Evolutionary conservation across 768 basidiomycete species (phyloP).

Genomic region (Collybia sordida): DNA sequence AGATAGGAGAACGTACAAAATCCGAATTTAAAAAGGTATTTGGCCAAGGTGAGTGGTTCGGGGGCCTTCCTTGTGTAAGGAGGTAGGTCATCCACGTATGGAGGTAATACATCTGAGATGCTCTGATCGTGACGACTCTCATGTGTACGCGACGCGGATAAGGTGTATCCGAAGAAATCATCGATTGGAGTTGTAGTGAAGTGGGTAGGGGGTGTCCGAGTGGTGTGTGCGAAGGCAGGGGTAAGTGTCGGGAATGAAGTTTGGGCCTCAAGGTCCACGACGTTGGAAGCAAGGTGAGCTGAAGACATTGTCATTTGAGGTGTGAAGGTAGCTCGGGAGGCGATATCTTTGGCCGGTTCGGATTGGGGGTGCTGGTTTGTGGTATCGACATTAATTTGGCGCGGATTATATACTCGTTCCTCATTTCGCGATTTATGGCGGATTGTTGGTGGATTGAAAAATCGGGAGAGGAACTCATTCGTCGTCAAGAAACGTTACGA

Average conservation of each 20-base stretch:
- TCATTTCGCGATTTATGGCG: conserved; percentile 1
- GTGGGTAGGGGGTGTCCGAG: conserved; percentile 16
- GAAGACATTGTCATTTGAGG: conserved; percentile 11
- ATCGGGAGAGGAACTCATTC: background rate
- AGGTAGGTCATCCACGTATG: conserved; percentile 45
- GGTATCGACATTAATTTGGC: background rate
- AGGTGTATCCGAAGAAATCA: conserved; percentile 36
- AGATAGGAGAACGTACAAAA: conserved; percentile 44
- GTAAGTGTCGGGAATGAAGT: conserved; percentile 9
- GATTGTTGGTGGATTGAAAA: background rate
- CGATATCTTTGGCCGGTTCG: background rate
- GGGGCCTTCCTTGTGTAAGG: conserved; percentile 33
- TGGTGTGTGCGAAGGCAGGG: conserved; percentile 17
- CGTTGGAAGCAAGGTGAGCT: conserved; percentile 2
- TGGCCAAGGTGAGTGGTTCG: conserved; percentile 56
- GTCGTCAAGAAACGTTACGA: background rate
- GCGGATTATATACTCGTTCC: conserved; percentile 2
- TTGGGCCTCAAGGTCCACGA: conserved; percentile 14
- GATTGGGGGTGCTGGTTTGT: background rate
- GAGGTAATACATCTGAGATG: conserved; percentile 34
- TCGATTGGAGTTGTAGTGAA: conserved; percentile 21
- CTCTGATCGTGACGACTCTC: conserved; percentile 42
- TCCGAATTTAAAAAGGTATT: conserved; percentile 63
- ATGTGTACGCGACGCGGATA: conserved; percentile 29
- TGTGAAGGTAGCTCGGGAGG: background rate